A percentile compares a stretch with the other conserved stretches of the same genome.
phyloP scores from a whole-genome alignment of 129 eudicot genomes.

The Chrysanthemum makinoi region DNA sequence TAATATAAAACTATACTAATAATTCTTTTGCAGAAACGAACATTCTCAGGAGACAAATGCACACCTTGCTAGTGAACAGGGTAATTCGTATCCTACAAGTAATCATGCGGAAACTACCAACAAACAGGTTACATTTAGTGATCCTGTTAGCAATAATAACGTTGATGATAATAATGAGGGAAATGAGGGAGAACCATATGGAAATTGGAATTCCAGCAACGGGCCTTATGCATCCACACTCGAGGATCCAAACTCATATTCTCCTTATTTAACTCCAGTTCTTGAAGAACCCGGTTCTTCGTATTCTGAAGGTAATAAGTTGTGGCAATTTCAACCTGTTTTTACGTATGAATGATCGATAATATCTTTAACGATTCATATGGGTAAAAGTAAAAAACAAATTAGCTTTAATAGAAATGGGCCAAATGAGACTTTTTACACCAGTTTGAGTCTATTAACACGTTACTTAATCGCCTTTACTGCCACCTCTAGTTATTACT shows the following conservation, averaged over 20 bases:
- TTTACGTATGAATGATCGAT: slow-evolving; percentile 8
- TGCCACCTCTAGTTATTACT: neutral
- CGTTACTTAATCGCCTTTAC: neutral
- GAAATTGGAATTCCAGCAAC: slow-evolving; percentile 55
- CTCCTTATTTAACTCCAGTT: slow-evolving; percentile 85
- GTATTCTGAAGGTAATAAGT: slow-evolving; percentile 73
- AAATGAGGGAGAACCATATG: slow-evolving; percentile 55
- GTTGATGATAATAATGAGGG: slow-evolving; percentile 50
- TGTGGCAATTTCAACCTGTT: slow-evolving; percentile 5
- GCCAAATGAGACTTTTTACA: neutral
- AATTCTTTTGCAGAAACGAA: slow-evolving; percentile 44
- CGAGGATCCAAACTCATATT: slow-evolving; percentile 67
- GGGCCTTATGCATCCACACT: slow-evolving; percentile 39
- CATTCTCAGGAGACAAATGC: slow-evolving; percentile 34
- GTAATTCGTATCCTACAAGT: slow-evolving; percentile 31
- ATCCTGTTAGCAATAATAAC: slow-evolving; percentile 57
- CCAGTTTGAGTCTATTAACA: no score
- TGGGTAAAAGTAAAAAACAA: neutral
- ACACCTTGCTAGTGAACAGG: slow-evolving; percentile 37
- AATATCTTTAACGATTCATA: neutral
- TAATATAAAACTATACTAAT: no score
- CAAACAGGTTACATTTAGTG: slow-evolving; percentile 75
- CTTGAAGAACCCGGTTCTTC: slow-evolving; percentile 96
- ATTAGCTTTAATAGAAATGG: neutral
- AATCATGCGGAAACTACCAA: slow-evolving; percentile 46